phyloP scores from a whole-genome alignment of 305 asterid species.

The Salvia sclarea region DNA sequence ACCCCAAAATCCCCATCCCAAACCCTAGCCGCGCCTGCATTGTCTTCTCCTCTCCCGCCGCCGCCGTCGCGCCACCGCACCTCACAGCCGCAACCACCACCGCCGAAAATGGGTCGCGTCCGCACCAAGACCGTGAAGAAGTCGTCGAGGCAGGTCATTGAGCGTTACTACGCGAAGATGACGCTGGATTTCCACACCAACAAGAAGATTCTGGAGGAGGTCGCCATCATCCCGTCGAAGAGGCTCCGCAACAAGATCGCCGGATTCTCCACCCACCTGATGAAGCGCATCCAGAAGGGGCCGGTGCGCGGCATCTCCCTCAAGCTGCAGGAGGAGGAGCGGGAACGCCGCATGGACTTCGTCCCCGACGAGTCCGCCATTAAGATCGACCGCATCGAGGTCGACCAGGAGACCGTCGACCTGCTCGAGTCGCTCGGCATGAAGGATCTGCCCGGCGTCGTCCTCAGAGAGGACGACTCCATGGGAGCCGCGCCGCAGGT shows the following conservation, averaged over 20 bases:
- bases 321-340: slow-evolving; percentile 83
- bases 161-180: slow-evolving; percentile 71
- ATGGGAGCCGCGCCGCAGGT: slow-evolving; percentile 34
- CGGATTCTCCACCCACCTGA: slow-evolving; percentile 65
- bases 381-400: slow-evolving; percentile 49
- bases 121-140: slow-evolving; percentile 78
- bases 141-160: slow-evolving; percentile 70
- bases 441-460: slow-evolving; percentile 53
- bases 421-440: slow-evolving; percentile 46
- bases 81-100: not conserved
- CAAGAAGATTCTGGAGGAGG: slow-evolving; percentile 74
- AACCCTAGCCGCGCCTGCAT: slow-evolving; percentile 39
- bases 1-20: not conserved
- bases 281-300: slow-evolving; percentile 75
- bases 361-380: slow-evolving; percentile 83
- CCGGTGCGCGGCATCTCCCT: slow-evolving; percentile 79
- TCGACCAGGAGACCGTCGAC: slow-evolving; percentile 57
- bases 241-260: slow-evolving; percentile 87
- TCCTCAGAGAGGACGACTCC: slow-evolving; percentile 43
- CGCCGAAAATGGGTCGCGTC: slow-evolving; percentile 61
- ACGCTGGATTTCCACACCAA: slow-evolving; percentile 75
- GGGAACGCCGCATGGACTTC: slow-evolving; percentile 88
- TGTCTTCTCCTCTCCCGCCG: not conserved
- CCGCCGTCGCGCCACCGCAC: slow-evolving; percentile 22
- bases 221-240: slow-evolving; percentile 74